Base-by-base conservation (phyloP, 495 filamentous ascomycete species). In the Baudoinia panamericana region DNA sequence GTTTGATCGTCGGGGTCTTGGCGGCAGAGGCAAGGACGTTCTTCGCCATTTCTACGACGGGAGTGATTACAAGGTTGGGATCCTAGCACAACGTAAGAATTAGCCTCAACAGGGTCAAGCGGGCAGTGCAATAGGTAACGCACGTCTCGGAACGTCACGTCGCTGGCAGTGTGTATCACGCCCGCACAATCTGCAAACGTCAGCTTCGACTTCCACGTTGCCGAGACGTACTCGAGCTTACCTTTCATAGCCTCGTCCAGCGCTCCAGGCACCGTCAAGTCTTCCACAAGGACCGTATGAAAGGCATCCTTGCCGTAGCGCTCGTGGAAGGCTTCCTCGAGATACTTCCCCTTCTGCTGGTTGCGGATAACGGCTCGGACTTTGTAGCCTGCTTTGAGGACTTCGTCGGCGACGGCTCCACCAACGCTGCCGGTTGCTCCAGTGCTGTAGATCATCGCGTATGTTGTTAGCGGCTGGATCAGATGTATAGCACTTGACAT, bases 371-470 rank as follows among this genome's bases (percentile, higher is more conserved):
- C 72, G 16, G 72, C 71, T 13, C 67, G 60, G 15, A 76, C 69
- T 13, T 45, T 49, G 45, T 70, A 75, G 16, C 69, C 70, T 2
- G 64, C 56, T 11, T 52, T 39, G 12, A 78, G 62, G 9, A 74
- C 52, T 21, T 66, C 48, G 50, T 72, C 57, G 35, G 60, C 61
- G 15, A 68, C 51, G 39, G 76, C 67, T 21, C 64, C 68, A 15
- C 53, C 72, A 40, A 76, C 69, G 43, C 62, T 71, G 34, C 73
- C 72, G 48, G 69, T 76, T 17, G 56, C 63, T n/a, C 71, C 71
- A 4, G 71, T 78, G 21, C n/a, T n/a, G n/a, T n/a, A n/a, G n/a
- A n/a, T n/a, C n/a, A n/a, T n/a, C n/a, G n/a, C n/a, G n/a, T n/a
- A n/a, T n/a, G n/a, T n/a, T n/a, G n/a, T n/a, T n/a, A n/a, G n/a